Percentiles rank a stretch among this genome's conserved stretches.
Evolutionary conservation across 2,329 filamentous ascomycete species (phyloP).

Genomic region (Colletotrichum navitas): DNA sequence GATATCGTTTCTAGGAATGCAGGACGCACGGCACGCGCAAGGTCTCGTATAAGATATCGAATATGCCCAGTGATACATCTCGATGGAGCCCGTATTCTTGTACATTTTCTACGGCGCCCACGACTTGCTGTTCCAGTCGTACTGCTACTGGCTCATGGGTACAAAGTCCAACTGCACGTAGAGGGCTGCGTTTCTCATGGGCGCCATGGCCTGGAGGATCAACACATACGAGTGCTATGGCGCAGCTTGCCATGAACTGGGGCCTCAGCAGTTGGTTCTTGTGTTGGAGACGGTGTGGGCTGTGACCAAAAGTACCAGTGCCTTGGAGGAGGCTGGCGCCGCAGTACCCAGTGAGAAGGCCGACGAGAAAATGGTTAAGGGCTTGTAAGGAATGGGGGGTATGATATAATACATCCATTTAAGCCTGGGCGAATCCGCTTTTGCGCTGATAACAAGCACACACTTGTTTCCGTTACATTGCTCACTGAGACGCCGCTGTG

Average conservation of each 20-base stretch:
- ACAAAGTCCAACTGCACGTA: conserved; percentile 57
- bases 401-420: too few relatives aligned
- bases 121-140: conserved; percentile 75
- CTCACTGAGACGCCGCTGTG: too few relatives aligned
- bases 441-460: too few relatives aligned
- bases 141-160: conserved; percentile 71
- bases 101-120: conserved; percentile 80
- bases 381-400: too few relatives aligned
- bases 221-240: conserved; percentile 54
- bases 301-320: conserved; percentile 49
- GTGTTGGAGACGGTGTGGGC: conserved; percentile 58
- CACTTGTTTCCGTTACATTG: too few relatives aligned
- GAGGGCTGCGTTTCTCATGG: conserved; percentile 58
- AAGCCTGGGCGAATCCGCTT: too few relatives aligned
- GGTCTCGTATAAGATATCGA: conserved; percentile 60
- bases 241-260: conserved; percentile 61
- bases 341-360: too few relatives aligned
- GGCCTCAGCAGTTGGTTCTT: conserved; percentile 57
- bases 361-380: too few relatives aligned
- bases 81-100: conserved; percentile 73
- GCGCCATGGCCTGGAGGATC: conserved; percentile 61
- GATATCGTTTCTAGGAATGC: conserved; percentile 75
- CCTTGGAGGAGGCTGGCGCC: too few relatives aligned
- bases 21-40: conserved; percentile 56
- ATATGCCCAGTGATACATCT: conserved; percentile 61